Conservation (phyloP, 306 rosid species). For the Vigna reflexopilosa region DNA sequence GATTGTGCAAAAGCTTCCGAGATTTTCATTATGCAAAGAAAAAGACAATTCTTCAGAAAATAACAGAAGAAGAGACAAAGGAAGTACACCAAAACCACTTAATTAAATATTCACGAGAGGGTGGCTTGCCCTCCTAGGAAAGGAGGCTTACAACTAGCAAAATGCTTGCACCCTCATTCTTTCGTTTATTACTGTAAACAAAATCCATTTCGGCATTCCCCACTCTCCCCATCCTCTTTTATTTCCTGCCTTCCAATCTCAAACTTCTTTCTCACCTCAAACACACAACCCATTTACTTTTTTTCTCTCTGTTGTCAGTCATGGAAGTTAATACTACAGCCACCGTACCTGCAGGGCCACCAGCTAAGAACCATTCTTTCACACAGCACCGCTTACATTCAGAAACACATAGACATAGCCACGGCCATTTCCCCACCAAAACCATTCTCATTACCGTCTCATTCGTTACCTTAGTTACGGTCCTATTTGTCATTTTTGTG, state of each 20-base stretch:
- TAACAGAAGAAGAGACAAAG: conserved; percentile 57
- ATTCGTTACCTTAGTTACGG: conserved; percentile 43
- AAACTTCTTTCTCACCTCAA: conserved; percentile 23
- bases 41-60: conserved; percentile 56
- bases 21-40: conserved; percentile 47
- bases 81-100: conserved; percentile 45
- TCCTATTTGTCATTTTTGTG: conserved; percentile 58
- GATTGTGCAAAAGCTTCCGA: conserved; percentile 51
- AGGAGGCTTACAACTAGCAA: conserved; percentile 47
- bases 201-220: neutral
- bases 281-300: conserved; percentile 34
- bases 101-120: conserved; percentile 56
- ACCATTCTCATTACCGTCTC: conserved; percentile 57
- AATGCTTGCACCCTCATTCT: conserved; percentile 41
- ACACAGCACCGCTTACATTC: conserved; percentile 47
- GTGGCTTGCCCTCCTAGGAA: conserved; percentile 42
- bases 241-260: conserved; percentile 37
- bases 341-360: conserved; percentile 50
- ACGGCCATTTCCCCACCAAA: conserved; percentile 61
- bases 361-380: conserved; percentile 45
- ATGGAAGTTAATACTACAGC: conserved; percentile 70
- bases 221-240: conserved; percentile 39
- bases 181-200: conserved; percentile 29
- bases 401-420: conserved; percentile 44
- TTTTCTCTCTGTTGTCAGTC: conserved; percentile 55